Conservation (phyloP, 306 rosid species). For the Hippophae gyantsensis region DNA sequence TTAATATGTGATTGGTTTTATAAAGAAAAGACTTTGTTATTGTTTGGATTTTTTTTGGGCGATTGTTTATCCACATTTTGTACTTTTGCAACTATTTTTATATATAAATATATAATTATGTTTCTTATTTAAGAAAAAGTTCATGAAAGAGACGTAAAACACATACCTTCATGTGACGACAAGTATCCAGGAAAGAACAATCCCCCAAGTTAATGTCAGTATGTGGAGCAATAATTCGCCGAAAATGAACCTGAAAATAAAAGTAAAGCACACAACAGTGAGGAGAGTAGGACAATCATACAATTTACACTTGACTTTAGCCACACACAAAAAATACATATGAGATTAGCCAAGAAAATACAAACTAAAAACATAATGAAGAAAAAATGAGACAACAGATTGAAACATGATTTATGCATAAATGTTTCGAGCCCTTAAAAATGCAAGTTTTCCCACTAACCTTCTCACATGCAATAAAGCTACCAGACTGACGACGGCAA, state of each 20-base stretch:
- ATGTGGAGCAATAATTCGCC: conserved; percentile 89
- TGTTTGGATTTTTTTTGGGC: too few species aligned
- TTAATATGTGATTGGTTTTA: too few species aligned
- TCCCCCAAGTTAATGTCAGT: conserved; percentile 94
- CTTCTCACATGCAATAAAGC: conserved; percentile 86
- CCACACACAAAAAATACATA: not conserved
- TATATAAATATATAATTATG: too few species aligned
- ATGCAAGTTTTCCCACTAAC: conserved; percentile 29
- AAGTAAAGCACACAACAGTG: not conserved
- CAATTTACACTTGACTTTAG: not conserved
- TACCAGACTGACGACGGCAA: conserved; percentile 76
- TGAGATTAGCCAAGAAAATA: not conserved
- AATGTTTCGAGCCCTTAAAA: not conserved
- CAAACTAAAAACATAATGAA: conserved; percentile 1
- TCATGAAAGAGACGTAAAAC: conserved; percentile 12
- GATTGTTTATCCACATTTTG: too few species aligned
- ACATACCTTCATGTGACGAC: conserved; percentile 95
- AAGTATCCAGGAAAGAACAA: conserved; percentile 94
- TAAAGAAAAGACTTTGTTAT: too few species aligned
- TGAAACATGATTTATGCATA: not conserved
- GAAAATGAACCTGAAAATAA: conserved; percentile 76
- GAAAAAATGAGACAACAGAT: not conserved
- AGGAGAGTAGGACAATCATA: not conserved
- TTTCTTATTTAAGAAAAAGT: too few species aligned
- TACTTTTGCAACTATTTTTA: too few species aligned